Evolutionary conservation across 1,284 basidiomycete genomes (phyloP).

Genomic region (Thecaphora frezii): DNA sequence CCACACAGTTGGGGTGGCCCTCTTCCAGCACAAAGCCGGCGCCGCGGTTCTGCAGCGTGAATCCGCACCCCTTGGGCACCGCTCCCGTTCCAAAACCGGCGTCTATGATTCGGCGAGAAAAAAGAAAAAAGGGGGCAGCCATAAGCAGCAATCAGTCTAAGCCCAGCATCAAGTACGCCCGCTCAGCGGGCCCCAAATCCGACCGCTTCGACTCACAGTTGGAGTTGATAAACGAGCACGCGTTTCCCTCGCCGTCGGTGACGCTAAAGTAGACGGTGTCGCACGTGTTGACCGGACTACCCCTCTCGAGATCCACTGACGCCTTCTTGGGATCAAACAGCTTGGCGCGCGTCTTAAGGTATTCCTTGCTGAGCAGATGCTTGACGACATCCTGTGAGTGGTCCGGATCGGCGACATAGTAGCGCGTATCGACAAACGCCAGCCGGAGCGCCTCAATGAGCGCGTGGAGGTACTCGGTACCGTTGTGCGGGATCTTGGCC

Average conservation of each 20-base stretch:
- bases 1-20: slow-evolving; percentile 75
- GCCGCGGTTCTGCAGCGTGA: slow-evolving; percentile 92
- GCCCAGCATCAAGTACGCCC: slow-evolving; percentile 4
- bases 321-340: slow-evolving; percentile 73
- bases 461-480: slow-evolving; percentile 80
- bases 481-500: slow-evolving; percentile 81
- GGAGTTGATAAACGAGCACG: slow-evolving; percentile 90
- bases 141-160: too few relatives aligned
- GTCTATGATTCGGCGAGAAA: slow-evolving; percentile 17
- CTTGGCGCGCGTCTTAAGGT: slow-evolving; percentile 76
- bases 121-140: too few relatives aligned
- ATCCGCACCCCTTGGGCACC: slow-evolving; percentile 87
- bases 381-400: slow-evolving; percentile 69
- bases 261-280: slow-evolving; percentile 92
- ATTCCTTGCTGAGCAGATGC: slow-evolving; percentile 65
- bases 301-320: slow-evolving; percentile 71
- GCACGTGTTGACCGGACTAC: slow-evolving; percentile 75
- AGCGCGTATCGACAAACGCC: slow-evolving; percentile 78
- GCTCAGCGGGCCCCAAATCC: slow-evolving; percentile 62
- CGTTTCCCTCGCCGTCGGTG: slow-evolving; percentile 75
- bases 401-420: slow-evolving; percentile 82
- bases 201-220: slow-evolving; percentile 67
- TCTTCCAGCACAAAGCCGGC: slow-evolving; percentile 77
- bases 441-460: slow-evolving; percentile 78
- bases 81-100: slow-evolving; percentile 67